Percentiles rank a stretch among this genome's conserved stretches.
Evolutionary conservation across 257 asterid genomes (phyloP).

Genomic region (Paraleonurus japonicus): DNA sequence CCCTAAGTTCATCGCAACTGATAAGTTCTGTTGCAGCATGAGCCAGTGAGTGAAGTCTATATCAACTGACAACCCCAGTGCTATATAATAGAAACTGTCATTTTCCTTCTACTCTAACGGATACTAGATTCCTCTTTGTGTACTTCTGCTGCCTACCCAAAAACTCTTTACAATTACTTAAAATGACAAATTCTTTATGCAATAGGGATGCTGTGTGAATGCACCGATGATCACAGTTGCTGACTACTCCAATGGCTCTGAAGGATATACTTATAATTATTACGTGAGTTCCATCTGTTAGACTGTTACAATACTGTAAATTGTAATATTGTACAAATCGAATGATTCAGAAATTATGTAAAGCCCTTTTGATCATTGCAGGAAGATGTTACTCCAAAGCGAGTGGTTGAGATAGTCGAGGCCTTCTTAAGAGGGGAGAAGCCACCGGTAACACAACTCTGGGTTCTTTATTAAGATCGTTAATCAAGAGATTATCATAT

Average conservation of each 20-base stretch:
- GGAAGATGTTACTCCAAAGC: slow-evolving; percentile 89
- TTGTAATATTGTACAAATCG: background rate
- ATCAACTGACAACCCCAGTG: background rate
- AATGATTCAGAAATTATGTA: slow-evolving; percentile 12
- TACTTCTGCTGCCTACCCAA: slow-evolving; percentile 1
- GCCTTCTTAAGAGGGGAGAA: slow-evolving; percentile 90
- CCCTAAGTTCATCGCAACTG: background rate
- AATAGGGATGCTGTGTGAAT: slow-evolving; percentile 92
- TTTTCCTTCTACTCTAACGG: slow-evolving; percentile 4
- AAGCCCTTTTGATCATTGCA: slow-evolving; percentile 31
- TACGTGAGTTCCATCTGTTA: slow-evolving; percentile 47
- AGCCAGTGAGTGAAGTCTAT: background rate
- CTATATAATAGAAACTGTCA: background rate
- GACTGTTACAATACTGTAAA: background rate
- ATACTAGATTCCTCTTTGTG: background rate
- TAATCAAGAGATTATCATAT: background rate
- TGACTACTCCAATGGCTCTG: slow-evolving; percentile 95
- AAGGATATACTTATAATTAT: slow-evolving; percentile 84
- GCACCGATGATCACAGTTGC: slow-evolving; percentile 99
- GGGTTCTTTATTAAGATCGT: background rate
- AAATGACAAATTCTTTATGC: slow-evolving; percentile 24
- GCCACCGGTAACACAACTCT: slow-evolving; percentile 66
- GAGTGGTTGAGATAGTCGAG: slow-evolving; percentile 90
- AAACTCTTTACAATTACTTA: background rate
- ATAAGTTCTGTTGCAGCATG: background rate